These are phyloP conservation scores for Paralagenidium karlingii DNA, from an alignment of 352 stramenopile genomes.

Conservation along the genomic window DNA sequence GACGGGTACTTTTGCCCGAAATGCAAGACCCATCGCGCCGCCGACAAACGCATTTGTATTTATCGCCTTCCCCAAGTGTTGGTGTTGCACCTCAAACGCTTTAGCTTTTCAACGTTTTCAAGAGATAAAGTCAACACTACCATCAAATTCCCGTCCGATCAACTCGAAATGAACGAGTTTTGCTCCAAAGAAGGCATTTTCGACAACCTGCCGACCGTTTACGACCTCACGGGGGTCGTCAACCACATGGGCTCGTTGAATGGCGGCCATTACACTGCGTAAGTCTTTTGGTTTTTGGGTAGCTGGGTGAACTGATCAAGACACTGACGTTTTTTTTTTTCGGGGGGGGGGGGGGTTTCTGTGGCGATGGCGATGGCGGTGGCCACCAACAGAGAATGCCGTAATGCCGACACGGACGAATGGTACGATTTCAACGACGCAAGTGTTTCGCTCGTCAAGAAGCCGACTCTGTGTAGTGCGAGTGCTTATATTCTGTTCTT, in stretches of 20 bases:
- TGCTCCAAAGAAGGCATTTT: conserved; percentile 50
- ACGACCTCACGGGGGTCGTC: conserved; percentile 68
- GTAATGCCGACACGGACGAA: conserved; percentile 49
- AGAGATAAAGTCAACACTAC: conserved; percentile 61
- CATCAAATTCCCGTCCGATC: conserved; percentile 43
- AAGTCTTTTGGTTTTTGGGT: conserved; percentile 4
- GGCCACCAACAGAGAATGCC: conserved; percentile 34
- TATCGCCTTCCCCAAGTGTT: conserved; percentile 72
- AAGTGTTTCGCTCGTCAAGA: conserved; percentile 50
- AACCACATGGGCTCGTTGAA: conserved; percentile 69
- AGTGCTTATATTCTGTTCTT: conserved; percentile 79
- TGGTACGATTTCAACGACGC: conserved; percentile 78
- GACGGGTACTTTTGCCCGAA: conserved; percentile 64
- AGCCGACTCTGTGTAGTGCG: conserved; percentile 39
- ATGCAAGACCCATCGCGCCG: conserved; percentile 55
- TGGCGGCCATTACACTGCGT: conserved; percentile 78
- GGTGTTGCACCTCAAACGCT: conserved; percentile 85
- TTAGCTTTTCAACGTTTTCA: conserved; percentile 67
- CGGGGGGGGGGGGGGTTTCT: too few relatives aligned
- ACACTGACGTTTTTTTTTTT: neutral
- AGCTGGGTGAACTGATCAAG: neutral
- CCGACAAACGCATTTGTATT: conserved; percentile 64
- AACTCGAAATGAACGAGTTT: conserved; percentile 56
- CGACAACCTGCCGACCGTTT: conserved; percentile 50
- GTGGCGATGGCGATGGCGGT: too few relatives aligned